phyloP scores from a whole-genome alignment of 2,329 filamentous ascomycete genomes.

The Aspergillus pseudotamarii region DNA sequence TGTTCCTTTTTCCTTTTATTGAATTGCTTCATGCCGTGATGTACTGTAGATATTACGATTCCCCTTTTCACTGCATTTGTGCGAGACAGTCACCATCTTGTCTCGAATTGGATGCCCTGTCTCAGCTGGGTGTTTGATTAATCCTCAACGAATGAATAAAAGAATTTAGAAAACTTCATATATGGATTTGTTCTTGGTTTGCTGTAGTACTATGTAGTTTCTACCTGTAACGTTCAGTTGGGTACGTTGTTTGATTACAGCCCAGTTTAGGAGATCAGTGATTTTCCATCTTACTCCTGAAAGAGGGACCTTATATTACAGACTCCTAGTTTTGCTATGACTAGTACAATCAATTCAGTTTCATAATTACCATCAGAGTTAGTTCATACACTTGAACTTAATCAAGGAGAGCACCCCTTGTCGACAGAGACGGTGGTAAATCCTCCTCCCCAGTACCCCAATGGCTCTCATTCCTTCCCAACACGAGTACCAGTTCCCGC shows the following conservation, averaged over 20 bases:
- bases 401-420: neutral
- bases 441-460: constrained; percentile 66
- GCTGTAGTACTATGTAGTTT: no score
- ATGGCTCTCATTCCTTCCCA: constrained; percentile 63
- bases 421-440: constrained; percentile 60
- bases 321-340: no score
- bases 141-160: neutral
- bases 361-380: no score
- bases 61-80: neutral
- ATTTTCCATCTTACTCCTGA: no score
- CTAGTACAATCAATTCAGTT: no score
- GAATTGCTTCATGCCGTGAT: constrained; percentile 2
- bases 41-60: constrained; percentile 12
- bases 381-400: neutral
- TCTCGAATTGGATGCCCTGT: neutral
- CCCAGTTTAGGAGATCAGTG: no score
- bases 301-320: no score
- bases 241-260: no score
- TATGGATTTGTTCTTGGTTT: neutral
- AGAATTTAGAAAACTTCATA: neutral
- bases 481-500: constrained; percentile 62
- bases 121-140: neutral
- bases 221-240: no score
- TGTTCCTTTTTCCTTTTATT: neutral
- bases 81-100: constrained; percentile 1